A percentile compares a stretch with the other conserved stretches of the same genome.
These are phyloP conservation scores for Gynandropsis gynandra DNA, from an alignment of 345 rosid species.

Conservation along the genomic window DNA sequence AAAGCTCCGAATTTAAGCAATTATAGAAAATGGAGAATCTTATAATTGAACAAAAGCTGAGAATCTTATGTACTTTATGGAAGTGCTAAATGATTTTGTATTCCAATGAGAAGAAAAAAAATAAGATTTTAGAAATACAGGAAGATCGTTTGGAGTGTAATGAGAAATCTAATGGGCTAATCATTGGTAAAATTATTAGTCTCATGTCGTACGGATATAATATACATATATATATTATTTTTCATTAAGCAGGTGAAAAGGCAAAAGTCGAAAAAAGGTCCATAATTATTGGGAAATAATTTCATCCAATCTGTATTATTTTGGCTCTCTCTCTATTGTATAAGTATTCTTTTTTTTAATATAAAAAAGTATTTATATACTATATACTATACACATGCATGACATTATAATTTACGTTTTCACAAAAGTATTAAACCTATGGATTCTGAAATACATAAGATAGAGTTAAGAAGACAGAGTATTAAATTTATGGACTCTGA, in stretches of 20 bases:
- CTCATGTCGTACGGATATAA: conserved; percentile 16
- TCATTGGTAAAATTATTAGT: conserved; percentile 18
- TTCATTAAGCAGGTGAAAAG: conserved; percentile 22
- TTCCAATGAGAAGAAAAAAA: conserved; percentile 2
- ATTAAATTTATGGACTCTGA: no score
- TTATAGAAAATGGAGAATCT: background rate
- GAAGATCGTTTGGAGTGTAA: conserved; percentile 11
- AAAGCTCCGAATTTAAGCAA: no score
- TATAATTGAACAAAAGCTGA: background rate
- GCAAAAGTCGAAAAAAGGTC: conserved; percentile 16
- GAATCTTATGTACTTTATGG: background rate
- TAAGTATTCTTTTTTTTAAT: conserved; percentile 2
- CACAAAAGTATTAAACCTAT: no score
- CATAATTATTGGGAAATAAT: conserved; percentile 22
- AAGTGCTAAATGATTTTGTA: conserved; percentile 14
- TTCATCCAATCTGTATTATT: conserved; percentile 28
- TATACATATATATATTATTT: background rate
- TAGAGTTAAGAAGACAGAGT: no score
- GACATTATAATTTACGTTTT: no score
- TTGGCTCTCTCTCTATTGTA: conserved; percentile 21
- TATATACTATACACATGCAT: no score
- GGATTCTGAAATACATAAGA: no score
- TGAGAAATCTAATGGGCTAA: conserved; percentile 20
- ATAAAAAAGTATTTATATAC: background rate
- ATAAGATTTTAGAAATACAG: background rate